Conservation (phyloP, 305 asterid species). For the Solanum hybrid region DNA sequence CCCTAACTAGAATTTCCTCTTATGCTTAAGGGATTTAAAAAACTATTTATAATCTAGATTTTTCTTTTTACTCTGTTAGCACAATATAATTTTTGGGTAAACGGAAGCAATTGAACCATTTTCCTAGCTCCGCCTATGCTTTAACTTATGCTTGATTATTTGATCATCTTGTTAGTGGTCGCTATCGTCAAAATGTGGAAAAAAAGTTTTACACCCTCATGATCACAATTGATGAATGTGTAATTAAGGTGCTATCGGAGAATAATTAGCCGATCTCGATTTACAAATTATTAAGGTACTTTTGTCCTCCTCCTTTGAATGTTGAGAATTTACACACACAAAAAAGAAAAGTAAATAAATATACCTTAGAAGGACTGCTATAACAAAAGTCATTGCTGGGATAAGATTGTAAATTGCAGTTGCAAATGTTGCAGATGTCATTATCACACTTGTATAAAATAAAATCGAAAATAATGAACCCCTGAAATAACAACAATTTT, state of each 20-base stretch:
- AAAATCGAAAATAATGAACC: conserved; percentile 14
- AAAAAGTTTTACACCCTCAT: not conserved
- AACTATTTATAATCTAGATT: not conserved
- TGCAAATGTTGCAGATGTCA: conserved; percentile 26
- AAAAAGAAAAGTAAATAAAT: not conserved
- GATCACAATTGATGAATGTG: not conserved
- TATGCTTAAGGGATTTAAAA: not conserved
- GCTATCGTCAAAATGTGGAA: not conserved
- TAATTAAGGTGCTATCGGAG: not conserved
- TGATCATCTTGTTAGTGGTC: not conserved
- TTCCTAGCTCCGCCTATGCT: not conserved
- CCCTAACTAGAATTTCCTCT: not conserved
- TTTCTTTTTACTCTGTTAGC: not conserved
- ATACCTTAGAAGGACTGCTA: conserved; percentile 19
- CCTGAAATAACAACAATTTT: conserved; percentile 2
- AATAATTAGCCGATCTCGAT: not conserved
- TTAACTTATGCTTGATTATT: not conserved
- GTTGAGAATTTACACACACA: not conserved
- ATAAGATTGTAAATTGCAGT: conserved; percentile 24
- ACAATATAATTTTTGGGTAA: not conserved
- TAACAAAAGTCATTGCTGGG: conserved; percentile 19
- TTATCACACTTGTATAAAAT: conserved; percentile 8
- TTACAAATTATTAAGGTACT: not conserved
- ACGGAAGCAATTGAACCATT: not conserved
- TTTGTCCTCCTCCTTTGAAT: not conserved